Evolutionary conservation across 768 basidiomycete genomes (phyloP).

Genomic region (Russula lepida): DNA sequence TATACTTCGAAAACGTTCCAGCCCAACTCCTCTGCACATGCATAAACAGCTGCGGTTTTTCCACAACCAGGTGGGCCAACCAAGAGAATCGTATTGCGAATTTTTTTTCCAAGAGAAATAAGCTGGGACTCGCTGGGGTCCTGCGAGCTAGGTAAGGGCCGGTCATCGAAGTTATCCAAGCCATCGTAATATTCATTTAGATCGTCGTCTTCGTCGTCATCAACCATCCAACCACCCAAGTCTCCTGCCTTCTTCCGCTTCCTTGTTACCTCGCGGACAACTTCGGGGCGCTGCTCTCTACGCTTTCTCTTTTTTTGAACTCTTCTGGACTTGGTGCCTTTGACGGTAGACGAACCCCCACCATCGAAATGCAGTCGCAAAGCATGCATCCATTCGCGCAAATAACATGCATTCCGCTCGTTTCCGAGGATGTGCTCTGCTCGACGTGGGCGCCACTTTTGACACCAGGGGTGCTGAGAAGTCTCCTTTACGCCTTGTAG

Average conservation of each 20-base stretch:
- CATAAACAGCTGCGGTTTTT: slow-evolving; percentile 89
- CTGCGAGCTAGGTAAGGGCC: background rate
- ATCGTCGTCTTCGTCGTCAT: slow-evolving; percentile 5
- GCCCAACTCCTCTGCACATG: slow-evolving; percentile 86
- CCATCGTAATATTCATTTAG: background rate
- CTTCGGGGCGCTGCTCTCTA: slow-evolving; percentile 7
- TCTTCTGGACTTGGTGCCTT: slow-evolving; percentile 4
- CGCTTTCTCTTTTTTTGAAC: slow-evolving; percentile 13
- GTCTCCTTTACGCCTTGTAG: background rate
- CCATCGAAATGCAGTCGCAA: slow-evolving; percentile 48
- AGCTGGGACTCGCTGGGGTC: slow-evolving; percentile 6
- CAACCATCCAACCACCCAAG: slow-evolving; percentile 18
- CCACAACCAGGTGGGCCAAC: slow-evolving; percentile 77
- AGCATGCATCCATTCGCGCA: slow-evolving; percentile 74
- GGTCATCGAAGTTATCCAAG: background rate
- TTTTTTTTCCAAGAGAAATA: slow-evolving; percentile 33
- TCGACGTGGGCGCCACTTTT: slow-evolving; percentile 64
- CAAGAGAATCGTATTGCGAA: slow-evolving; percentile 85
- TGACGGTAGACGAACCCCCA: slow-evolving; percentile 8
- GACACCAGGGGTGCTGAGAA: slow-evolving; percentile 52
- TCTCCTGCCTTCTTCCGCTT: slow-evolving; percentile 12
- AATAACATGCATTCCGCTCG: slow-evolving; percentile 54
- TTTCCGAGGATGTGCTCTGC: slow-evolving; percentile 78
- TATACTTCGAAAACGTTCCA: slow-evolving; percentile 98
- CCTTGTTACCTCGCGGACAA: slow-evolving; percentile 20